A percentile compares a stretch with the other conserved stretches of the same genome.
phyloP scores from a whole-genome alignment of 352 stramenopile species.

The Phytopythium mirpurense region DNA sequence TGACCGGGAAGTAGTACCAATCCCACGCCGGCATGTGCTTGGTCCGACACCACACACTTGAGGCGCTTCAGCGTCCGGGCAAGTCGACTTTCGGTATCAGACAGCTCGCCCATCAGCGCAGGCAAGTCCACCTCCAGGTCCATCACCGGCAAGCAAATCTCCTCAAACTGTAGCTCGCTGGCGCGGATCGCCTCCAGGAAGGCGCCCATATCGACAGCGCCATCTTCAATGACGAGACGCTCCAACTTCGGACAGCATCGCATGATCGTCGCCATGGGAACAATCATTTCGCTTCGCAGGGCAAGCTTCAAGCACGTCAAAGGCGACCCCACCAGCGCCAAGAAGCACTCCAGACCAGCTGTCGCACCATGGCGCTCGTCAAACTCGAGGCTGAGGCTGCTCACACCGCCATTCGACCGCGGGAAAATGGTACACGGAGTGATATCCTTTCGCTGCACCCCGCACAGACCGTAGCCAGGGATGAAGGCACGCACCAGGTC shows the following conservation, averaged over 20 bases:
- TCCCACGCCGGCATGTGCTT: too few relatives aligned
- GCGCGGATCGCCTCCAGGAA: neutral
- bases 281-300: neutral
- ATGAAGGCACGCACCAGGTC: neutral
- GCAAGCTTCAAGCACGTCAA: neutral
- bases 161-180: neutral
- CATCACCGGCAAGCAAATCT: neutral
- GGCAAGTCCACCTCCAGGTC: too few relatives aligned
- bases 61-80: neutral
- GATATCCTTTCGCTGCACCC: neutral
- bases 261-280: neutral
- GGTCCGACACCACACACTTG: neutral
- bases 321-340: neutral
- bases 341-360: neutral
- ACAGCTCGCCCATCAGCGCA: neutral
- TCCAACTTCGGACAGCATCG: neutral
- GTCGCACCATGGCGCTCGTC: neutral
- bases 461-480: neutral
- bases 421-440: neutral
- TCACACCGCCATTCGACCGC: neutral
- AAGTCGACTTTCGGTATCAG: neutral
- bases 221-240: neutral
- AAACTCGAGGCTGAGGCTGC: neutral
- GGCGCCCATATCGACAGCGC: neutral
- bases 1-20: neutral